Evolutionary conservation across 1,284 basidiomycete species (phyloP).

Genomic region (Trametes versicolor): DNA sequence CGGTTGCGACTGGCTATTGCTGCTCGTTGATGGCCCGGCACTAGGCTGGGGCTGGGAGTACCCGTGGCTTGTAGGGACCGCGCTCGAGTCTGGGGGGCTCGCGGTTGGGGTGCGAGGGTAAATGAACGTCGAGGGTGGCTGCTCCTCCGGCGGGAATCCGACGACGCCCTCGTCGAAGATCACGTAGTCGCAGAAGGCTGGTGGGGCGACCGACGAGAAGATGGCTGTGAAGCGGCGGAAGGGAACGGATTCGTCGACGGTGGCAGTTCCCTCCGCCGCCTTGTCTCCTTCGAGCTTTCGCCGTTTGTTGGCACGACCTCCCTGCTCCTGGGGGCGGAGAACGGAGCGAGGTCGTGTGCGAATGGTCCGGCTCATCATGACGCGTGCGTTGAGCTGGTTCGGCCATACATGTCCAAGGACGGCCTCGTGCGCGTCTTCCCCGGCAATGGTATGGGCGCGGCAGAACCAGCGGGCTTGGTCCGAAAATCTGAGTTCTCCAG

Average conservation of each 20-base stretch:
- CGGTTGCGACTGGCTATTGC: not conserved
- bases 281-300: slow-evolving; percentile 32
- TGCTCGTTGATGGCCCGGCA: not conserved
- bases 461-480: slow-evolving; percentile 84
- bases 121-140: slow-evolving; percentile 24
- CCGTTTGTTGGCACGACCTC: slow-evolving; percentile 41
- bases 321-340: slow-evolving; percentile 10
- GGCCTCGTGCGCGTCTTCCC: slow-evolving; percentile 78
- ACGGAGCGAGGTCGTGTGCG: slow-evolving; percentile 59
- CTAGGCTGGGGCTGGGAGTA: not conserved
- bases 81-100: slow-evolving; percentile 4
- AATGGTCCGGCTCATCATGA: slow-evolving; percentile 84
- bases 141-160: slow-evolving; percentile 34
- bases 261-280: not conserved
- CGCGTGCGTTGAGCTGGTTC: slow-evolving; percentile 85
- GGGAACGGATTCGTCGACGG: slow-evolving; percentile 52
- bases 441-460: slow-evolving; percentile 63
- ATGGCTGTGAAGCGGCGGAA: slow-evolving; percentile 76
- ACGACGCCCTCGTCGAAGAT: slow-evolving; percentile 69
- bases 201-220: slow-evolving; percentile 72
- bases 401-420: slow-evolving; percentile 91
- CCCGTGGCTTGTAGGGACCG: not conserved
- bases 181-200: slow-evolving; percentile 76
- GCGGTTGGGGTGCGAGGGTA: slow-evolving; percentile 3
- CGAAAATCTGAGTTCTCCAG: slow-evolving; percentile 65